A percentile compares a stretch with the other conserved stretches of the same genome.
phyloP scores from a whole-genome alignment of 805 yeast species.

The Candida corydali region DNA sequence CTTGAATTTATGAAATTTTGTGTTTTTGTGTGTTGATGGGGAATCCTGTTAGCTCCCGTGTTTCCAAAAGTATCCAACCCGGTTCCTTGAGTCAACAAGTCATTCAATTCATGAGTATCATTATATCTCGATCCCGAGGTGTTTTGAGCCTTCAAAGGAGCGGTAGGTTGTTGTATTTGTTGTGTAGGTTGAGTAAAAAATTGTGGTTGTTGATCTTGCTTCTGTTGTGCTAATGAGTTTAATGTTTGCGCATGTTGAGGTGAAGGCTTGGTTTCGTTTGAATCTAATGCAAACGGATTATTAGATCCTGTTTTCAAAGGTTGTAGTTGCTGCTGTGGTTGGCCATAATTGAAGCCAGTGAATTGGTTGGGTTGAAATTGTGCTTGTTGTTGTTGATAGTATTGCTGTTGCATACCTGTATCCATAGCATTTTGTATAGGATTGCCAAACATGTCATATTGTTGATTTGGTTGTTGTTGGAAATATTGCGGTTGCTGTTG shows the following conservation, averaged over 20 bases:
- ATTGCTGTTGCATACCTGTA: slow-evolving; percentile 42
- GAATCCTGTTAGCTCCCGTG: slow-evolving; percentile 77
- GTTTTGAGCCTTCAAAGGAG: slow-evolving; percentile 19
- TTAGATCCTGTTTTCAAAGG: slow-evolving; percentile 70
- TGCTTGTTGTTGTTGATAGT: slow-evolving; percentile 32
- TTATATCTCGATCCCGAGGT: slow-evolving; percentile 37
- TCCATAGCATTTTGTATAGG: slow-evolving; percentile 53
- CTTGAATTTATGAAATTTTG: slow-evolving; percentile 80
- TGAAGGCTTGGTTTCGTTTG: slow-evolving; percentile 7
- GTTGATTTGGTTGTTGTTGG: slow-evolving; percentile 25
- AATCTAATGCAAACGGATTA: slow-evolving; percentile 65
- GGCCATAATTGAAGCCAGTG: slow-evolving; percentile 27
- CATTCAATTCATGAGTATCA: slow-evolving; percentile 65
- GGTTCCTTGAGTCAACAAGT: slow-evolving; percentile 77
- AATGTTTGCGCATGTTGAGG: slow-evolving; percentile 20
- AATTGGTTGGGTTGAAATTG: slow-evolving; percentile 26
- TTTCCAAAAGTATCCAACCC: slow-evolving; percentile 94
- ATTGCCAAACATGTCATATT: slow-evolving; percentile 63
- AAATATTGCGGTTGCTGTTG: slow-evolving; percentile 12
- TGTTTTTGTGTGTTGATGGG: slow-evolving; percentile 87
- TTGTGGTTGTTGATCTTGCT: slow-evolving; percentile 30
- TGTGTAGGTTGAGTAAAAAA: slow-evolving; percentile 28
- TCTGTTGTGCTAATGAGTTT: slow-evolving; percentile 25
- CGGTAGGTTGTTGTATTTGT: slow-evolving; percentile 21
- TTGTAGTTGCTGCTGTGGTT: slow-evolving; percentile 29